phyloP scores from a whole-genome alignment of 2,329 filamentous ascomycete genomes.

The Penicillium sp. region DNA sequence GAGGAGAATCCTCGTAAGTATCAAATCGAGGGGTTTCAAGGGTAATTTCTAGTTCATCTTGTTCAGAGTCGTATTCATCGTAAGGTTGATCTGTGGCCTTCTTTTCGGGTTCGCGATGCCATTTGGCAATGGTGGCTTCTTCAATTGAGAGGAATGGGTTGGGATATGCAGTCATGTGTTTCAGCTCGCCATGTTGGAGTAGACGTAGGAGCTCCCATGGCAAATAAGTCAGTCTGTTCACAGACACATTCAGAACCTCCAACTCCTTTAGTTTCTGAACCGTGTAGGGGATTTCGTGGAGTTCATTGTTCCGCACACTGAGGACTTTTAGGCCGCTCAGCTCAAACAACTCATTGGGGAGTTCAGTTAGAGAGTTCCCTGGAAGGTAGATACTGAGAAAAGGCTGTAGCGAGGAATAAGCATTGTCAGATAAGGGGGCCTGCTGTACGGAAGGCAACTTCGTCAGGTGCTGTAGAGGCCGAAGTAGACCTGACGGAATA shows the following conservation, averaged over 20 bases:
- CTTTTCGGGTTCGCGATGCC: conserved; percentile 25
- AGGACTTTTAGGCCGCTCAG: conserved; percentile 43
- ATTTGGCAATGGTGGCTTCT: conserved; percentile 30
- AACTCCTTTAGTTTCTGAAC: conserved; percentile 44
- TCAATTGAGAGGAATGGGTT: conserved; percentile 41
- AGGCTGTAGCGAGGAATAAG: conserved; percentile 41
- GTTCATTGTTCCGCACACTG: conserved; percentile 48
- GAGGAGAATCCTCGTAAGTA: conserved; percentile 25
- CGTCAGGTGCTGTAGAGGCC: conserved; percentile 40
- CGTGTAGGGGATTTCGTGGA: conserved; percentile 41
- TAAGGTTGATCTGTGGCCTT: background rate
- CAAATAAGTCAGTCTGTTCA: conserved; percentile 43
- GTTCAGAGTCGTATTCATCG: background rate
- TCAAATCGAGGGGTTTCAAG: background rate
- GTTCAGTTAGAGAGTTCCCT: conserved; percentile 39
- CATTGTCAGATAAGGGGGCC: conserved; percentile 37
- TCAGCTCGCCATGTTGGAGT: conserved; percentile 38
- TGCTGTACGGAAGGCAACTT: conserved; percentile 37
- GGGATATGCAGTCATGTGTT: conserved; percentile 39
- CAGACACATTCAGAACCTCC: conserved; percentile 47
- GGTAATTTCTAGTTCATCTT: background rate
- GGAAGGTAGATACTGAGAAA: conserved; percentile 46
- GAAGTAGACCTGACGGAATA: conserved; percentile 36
- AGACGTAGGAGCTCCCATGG: conserved; percentile 49
- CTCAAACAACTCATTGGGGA: conserved; percentile 45